These are phyloP conservation scores for Asterella californica DNA, from an alignment of 225 moss, liverwort and hornwort genomes.

Conservation along the genomic window DNA sequence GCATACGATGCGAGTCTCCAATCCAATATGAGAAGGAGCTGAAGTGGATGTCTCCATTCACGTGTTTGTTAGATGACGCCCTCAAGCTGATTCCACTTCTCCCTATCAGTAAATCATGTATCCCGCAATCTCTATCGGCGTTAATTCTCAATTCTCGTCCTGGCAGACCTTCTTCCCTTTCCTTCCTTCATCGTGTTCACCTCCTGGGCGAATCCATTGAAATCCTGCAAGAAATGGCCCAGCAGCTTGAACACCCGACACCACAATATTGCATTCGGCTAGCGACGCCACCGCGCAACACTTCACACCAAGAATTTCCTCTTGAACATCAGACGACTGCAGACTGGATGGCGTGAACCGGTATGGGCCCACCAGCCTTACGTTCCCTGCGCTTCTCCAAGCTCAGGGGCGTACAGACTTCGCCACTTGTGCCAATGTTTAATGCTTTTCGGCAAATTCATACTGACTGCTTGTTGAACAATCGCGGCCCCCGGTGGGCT, in stretches of 20 bases:
- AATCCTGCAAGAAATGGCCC: background rate
- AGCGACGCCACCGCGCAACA: too few species aligned
- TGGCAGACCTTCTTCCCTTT: background rate
- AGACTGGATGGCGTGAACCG: too few species aligned
- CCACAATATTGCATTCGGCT: too few species aligned
- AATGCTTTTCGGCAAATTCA: too few species aligned
- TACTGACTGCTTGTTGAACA: too few species aligned
- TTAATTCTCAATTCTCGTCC: background rate
- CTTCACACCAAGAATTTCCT: too few species aligned
- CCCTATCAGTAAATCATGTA: background rate
- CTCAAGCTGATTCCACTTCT: background rate
- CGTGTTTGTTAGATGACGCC: background rate
- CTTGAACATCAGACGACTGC: too few species aligned
- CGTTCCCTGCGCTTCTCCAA: too few species aligned
- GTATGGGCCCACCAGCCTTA: too few species aligned
- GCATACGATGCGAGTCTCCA: conserved; percentile 56
- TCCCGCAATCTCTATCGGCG: background rate
- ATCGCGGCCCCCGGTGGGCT: too few species aligned
- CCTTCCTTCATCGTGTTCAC: background rate
- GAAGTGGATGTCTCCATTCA: conserved; percentile 22
- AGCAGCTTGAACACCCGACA: background rate
- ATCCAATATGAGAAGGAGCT: conserved; percentile 20
- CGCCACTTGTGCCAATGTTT: too few species aligned
- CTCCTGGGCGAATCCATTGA: background rate
- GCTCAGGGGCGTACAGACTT: too few species aligned